phyloP scores from a whole-genome alignment of 2,329 filamentous ascomycete genomes.

The Phialocephala sp. region DNA sequence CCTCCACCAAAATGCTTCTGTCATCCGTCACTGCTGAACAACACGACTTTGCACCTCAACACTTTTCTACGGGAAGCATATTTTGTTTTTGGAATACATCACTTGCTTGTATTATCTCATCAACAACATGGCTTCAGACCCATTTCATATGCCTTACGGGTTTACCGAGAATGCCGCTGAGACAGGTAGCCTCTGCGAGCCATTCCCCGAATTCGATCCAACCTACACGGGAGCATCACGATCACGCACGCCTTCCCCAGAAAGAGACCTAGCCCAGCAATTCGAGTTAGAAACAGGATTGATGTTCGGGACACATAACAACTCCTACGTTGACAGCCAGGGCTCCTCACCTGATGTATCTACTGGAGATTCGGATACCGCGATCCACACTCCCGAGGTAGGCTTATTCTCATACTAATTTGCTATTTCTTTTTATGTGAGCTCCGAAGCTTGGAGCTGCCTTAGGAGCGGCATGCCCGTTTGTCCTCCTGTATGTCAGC shows the following conservation, averaged over 20 bases:
- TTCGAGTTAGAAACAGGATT: background rate
- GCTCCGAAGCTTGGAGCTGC: too few relatives aligned
- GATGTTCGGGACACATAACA: background rate
- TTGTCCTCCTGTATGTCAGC: too few relatives aligned
- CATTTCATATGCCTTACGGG: too few relatives aligned
- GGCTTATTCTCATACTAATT: too few relatives aligned
- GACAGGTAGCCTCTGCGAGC: background rate
- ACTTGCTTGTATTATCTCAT: background rate
- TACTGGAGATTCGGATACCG: background rate
- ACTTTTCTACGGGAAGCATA: background rate
- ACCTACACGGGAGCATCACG: background rate
- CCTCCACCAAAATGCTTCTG: background rate
- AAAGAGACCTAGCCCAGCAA: background rate
- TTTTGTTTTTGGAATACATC: constrained; percentile 3
- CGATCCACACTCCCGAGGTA: too few relatives aligned
- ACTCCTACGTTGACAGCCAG: background rate
- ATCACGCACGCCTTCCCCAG: background rate
- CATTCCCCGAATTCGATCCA: background rate
- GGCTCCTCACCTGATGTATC: too few relatives aligned
- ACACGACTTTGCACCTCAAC: background rate
- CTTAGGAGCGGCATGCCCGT: too few relatives aligned
- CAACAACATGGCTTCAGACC: background rate
- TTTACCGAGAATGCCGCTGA: too few relatives aligned
- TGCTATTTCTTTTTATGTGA: too few relatives aligned
- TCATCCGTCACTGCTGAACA: background rate